phyloP scores from a whole-genome alignment of 345 rosid species.

The Camelina hispida region DNA sequence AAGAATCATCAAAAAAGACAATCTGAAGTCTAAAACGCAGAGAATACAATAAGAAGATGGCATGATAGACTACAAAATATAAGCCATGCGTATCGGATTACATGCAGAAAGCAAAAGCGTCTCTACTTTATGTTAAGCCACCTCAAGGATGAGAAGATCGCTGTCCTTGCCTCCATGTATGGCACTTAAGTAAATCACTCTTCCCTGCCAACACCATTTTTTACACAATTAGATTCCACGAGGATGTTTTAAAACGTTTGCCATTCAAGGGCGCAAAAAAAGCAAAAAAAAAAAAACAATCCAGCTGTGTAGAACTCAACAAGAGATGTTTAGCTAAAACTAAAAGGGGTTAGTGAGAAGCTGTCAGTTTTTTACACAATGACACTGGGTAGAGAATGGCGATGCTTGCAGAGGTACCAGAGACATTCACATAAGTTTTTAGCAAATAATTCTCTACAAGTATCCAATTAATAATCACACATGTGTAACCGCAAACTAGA shows the following conservation, averaged over 20 bases:
- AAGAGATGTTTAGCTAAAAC: not conserved
- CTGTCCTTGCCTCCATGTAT: conserved; percentile 3
- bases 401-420: not conserved
- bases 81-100: conserved; percentile 18
- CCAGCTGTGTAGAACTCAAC: not conserved
- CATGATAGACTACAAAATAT: not conserved
- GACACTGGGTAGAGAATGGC: not conserved
- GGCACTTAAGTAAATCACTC: conserved; percentile 23
- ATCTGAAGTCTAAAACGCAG: conserved; percentile 18
- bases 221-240: not conserved
- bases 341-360: not conserved
- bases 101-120: conserved; percentile 18
- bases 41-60: conserved; percentile 14
- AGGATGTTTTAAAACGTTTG: not conserved
- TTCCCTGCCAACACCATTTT: conserved; percentile 33
- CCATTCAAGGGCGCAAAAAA: not conserved
- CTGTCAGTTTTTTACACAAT: not conserved
- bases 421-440: not conserved
- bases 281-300: no score
- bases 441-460: not conserved
- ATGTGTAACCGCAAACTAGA: not conserved
- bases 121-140: conserved; percentile 14
- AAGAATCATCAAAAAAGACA: conserved; percentile 15
- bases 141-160: conserved; percentile 1
- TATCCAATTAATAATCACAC: not conserved